Base-by-base conservation (phyloP, 2,329 filamentous ascomycete species). In the Pochonia chlamydosporia region DNA sequence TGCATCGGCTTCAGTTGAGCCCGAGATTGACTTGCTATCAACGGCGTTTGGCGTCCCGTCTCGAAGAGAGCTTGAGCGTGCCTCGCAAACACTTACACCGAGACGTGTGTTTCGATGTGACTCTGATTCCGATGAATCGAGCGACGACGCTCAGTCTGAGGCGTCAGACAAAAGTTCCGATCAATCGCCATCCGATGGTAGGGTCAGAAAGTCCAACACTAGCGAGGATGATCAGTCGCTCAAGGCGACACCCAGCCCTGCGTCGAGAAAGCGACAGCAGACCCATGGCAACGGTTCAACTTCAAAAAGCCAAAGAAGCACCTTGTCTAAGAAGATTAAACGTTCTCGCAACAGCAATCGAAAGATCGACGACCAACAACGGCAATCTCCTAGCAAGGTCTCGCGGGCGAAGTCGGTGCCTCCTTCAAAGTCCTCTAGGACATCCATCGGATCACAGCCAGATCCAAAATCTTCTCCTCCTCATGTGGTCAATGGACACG, bases 11-110 rank as follows among this genome's bases (percentile, higher is more conserved):
- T 23, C 40, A 26, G 10, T 3, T 14, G 37, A 49, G n/a, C 50
- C 50, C 21, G 50, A 54, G n/a, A 37, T 62, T 23, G 60, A 62
- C 44, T 50, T 62, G 6, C 47, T 63, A 23, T 54, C 56, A 9
- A 57, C 59, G 3, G 49, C 54, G 4, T 62, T 63, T 46, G 59
- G 59, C 5, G 41, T 60, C 9, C 59, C 60, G 2, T 56, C 57
- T 24, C 48, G 46, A 20, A 50, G 50, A 7, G 45, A 53, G 13
- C 28, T 50, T 25, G 33, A 49, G 35, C 44, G 47, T 13, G 33
- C 21, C 13, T 43, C 44, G 21, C 48, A 46, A 28, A 53, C 44
- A 9, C 24, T 40, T 39, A 37, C 40, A 10, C 21, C 9, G 11
- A 13, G 18, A 13, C 24, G 4, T 13, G 20, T 30, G 7, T 23